Evolutionary conservation across 257 asterid species (phyloP).

Genomic region (Capsicum pubescens): DNA sequence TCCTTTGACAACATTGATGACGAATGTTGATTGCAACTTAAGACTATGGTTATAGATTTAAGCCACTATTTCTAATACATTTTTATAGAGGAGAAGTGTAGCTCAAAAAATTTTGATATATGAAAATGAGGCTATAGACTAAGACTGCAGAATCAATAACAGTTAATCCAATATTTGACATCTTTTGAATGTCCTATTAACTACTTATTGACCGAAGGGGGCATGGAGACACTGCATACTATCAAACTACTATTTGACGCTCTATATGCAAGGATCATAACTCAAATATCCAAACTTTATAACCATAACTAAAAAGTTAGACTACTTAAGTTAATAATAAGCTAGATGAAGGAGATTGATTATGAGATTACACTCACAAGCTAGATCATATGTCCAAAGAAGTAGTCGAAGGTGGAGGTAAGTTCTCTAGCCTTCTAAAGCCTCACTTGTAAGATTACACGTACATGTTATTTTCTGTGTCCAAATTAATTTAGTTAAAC

Average conservation of each 20-base stretch:
- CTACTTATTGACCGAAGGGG: slow-evolving; percentile 75
- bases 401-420: too few species aligned
- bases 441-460: too few species aligned
- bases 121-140: slow-evolving; percentile 30
- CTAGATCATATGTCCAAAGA: too few species aligned
- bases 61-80: slow-evolving; percentile 6
- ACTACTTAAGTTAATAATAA: slow-evolving; percentile 32
- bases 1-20: neutral
- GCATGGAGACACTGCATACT: slow-evolving; percentile 72
- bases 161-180: slow-evolving; percentile 91
- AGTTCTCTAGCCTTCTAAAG: too few species aligned
- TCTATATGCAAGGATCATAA: slow-evolving; percentile 97
- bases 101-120: slow-evolving; percentile 21
- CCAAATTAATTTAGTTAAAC: too few species aligned
- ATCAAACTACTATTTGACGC: slow-evolving; percentile 94
- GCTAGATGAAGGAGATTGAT: neutral
- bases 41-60: slow-evolving; percentile 2
- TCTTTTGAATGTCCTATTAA: slow-evolving; percentile 93
- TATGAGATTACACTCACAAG: too few species aligned
- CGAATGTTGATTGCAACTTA: neutral
- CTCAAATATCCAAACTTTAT: slow-evolving; percentile 95
- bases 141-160: slow-evolving; percentile 54
- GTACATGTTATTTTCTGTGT: too few species aligned
- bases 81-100: slow-evolving; percentile 1
- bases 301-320: slow-evolving; percentile 67